Evolutionary conservation across 2,329 filamentous ascomycete genomes (phyloP).

Genomic region (Penicillium sp.): DNA sequence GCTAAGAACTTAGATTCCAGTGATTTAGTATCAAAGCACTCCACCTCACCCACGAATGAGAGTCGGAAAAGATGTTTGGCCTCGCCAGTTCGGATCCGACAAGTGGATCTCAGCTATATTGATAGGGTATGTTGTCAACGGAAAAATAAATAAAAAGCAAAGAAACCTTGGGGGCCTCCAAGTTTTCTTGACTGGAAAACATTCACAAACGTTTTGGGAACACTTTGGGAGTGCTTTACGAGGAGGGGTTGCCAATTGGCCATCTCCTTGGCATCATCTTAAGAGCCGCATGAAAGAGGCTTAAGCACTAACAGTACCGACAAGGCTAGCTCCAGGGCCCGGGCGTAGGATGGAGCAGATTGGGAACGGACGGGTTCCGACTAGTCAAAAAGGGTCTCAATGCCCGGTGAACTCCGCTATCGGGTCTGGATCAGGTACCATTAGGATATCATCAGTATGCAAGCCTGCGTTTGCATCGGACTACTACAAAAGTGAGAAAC

Average conservation of each 20-base stretch:
- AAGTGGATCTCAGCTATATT: background rate
- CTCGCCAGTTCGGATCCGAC: background rate
- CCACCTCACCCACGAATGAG: background rate
- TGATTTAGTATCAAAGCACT: background rate
- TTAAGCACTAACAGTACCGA: background rate
- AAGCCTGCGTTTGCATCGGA: background rate
- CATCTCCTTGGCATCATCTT: constrained; percentile 12
- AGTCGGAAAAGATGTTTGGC: background rate
- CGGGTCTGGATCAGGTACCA: background rate
- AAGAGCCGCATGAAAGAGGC: constrained; percentile 26
- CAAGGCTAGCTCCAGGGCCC: constrained; percentile 12
- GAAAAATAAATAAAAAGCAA: background rate
- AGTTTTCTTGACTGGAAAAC: too few species aligned
- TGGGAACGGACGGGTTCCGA: background rate
- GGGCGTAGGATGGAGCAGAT: constrained; percentile 11
- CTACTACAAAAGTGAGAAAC: background rate
- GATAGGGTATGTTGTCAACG: background rate
- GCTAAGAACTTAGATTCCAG: background rate
- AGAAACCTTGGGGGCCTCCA: too few species aligned
- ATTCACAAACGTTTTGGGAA: background rate
- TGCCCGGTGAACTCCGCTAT: background rate
- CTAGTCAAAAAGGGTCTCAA: constrained; percentile 3
- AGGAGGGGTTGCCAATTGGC: background rate
- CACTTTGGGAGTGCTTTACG: background rate
- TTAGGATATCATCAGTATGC: background rate